Conservation (phyloP, 805 yeast species). For the Wickerhamomyces rabaulensis region DNA sequence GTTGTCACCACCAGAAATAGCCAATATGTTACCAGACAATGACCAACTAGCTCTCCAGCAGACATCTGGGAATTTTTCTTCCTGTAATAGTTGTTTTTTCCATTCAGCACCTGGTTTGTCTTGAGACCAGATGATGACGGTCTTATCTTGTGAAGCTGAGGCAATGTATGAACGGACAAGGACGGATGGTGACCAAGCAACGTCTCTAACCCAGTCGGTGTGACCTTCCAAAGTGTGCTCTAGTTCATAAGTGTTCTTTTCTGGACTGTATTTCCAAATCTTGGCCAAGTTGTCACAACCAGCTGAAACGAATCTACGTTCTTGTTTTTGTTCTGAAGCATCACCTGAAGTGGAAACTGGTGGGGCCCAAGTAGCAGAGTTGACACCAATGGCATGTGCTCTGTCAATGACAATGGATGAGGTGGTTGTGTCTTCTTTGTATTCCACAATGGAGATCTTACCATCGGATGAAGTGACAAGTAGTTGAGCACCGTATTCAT, state of each 20-base stretch:
- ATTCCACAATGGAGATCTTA: slow-evolving; percentile 82
- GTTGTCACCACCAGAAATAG: slow-evolving; percentile 94
- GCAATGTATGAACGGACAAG: slow-evolving; percentile 87
- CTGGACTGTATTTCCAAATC: slow-evolving; percentile 71
- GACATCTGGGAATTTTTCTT: slow-evolving; percentile 89
- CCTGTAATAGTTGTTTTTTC: slow-evolving; percentile 72
- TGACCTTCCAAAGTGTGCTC: slow-evolving; percentile 86
- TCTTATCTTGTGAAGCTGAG: slow-evolving; percentile 93
- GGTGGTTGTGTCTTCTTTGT: slow-evolving; percentile 81
- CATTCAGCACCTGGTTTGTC: slow-evolving; percentile 61
- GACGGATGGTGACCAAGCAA: slow-evolving; percentile 94
- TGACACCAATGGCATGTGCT: slow-evolving; percentile 93
- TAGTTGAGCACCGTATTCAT: slow-evolving; percentile 89
- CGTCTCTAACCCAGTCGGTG: slow-evolving; percentile 98
- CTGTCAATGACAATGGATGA: slow-evolving; percentile 44
- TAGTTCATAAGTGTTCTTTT: slow-evolving; percentile 54
- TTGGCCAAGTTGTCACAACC: slow-evolving; percentile 94
- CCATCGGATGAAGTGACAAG: slow-evolving; percentile 94
- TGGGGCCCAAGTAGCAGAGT: slow-evolving; percentile 95
- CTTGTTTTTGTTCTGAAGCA: slow-evolving; percentile 28
- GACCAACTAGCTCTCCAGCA: slow-evolving; percentile 99
- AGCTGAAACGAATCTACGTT: slow-evolving; percentile 82
- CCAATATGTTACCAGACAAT: slow-evolving; percentile 88
- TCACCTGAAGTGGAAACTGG: slow-evolving; percentile 33
- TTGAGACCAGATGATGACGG: slow-evolving; percentile 93